A percentile compares a stretch with the other conserved stretches of the same genome.
Conservation (phyloP, 805 yeast genomes). For the Millerozyma miso region DNA sequence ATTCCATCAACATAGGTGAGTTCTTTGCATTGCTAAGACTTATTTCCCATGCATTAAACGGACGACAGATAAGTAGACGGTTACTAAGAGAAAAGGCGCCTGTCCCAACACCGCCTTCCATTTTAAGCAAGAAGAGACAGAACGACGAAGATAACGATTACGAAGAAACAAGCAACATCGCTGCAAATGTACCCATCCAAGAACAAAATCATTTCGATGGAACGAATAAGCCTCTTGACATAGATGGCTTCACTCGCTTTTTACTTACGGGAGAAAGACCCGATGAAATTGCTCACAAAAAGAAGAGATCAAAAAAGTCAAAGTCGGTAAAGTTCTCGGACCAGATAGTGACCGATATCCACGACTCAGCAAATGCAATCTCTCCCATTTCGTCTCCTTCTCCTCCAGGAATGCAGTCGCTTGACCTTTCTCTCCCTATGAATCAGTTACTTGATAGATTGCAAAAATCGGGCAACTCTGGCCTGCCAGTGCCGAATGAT, state of each 20-base stretch:
- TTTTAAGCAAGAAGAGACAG: constrained; percentile 56
- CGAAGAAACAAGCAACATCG: constrained; percentile 18
- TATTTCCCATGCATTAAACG: constrained; percentile 64
- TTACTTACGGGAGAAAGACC: constrained; percentile 79
- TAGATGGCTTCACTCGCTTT: constrained; percentile 82
- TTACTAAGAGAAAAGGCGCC: constrained; percentile 55
- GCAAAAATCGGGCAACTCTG: constrained; percentile 9
- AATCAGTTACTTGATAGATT: constrained; percentile 58
- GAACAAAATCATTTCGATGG: constrained; percentile 1
- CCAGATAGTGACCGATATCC: constrained; percentile 48
- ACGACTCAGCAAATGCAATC: constrained; percentile 18
- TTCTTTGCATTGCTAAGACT: constrained; percentile 84
- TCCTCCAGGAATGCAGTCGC: constrained; percentile 16
- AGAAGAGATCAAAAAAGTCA: constrained; percentile 37
- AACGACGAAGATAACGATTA: constrained; percentile 39
- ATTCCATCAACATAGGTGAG: constrained; percentile 77
- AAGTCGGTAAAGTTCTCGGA: constrained; percentile 75
- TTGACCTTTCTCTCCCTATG: constrained; percentile 73
- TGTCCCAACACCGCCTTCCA: constrained; percentile 77
- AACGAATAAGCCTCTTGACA: constrained; percentile 49
- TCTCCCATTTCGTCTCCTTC: constrained; percentile 18
- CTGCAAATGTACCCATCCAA: not conserved
- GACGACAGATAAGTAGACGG: constrained; percentile 49
- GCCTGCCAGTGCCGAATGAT: constrained; percentile 22
- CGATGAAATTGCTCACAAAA: constrained; percentile 31